Evolutionary conservation across 2,329 filamentous ascomycete species (phyloP).

Genomic region (Dothideomycetes sp.): DNA sequence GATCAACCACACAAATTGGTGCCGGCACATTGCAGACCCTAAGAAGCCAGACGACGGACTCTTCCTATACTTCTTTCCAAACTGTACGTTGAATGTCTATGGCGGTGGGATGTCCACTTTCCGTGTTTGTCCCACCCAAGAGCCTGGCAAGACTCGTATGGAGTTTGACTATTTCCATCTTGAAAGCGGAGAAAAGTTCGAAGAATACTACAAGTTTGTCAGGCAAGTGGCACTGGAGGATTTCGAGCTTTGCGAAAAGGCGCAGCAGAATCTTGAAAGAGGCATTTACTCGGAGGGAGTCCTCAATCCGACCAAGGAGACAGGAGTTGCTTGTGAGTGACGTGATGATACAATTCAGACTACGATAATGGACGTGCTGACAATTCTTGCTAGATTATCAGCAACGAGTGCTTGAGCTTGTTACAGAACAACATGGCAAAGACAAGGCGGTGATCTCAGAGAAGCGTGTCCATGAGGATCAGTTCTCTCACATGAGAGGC

Average conservation of each 20-base stretch:
- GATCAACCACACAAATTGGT: conserved; percentile 44
- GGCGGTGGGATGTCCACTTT: conserved; percentile 48
- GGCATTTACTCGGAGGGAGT: conserved; percentile 46
- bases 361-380: conserved; percentile 10
- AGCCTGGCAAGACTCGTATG: conserved; percentile 42
- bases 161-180: conserved; percentile 49
- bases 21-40: conserved; percentile 44
- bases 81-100: conserved; percentile 46
- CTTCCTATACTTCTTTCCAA: conserved; percentile 42
- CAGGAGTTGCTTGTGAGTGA: conserved; percentile 31
- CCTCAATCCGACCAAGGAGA: conserved; percentile 45
- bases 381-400: conserved; percentile 29
- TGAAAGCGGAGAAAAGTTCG: conserved; percentile 40
- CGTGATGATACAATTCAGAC: background rate
- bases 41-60: conserved; percentile 42
- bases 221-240: conserved; percentile 46
- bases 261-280: conserved; percentile 41
- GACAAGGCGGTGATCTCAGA: background rate
- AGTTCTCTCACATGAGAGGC: too few relatives aligned
- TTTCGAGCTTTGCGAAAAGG: conserved; percentile 46
- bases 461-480: too few relatives aligned
- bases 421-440: conserved; percentile 24
- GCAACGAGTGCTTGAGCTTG: conserved; percentile 33
- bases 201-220: conserved; percentile 44
- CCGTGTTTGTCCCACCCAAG: conserved; percentile 40